A percentile compares a stretch with the other conserved stretches of the same genome.
phyloP scores from a whole-genome alignment of 305 asterid species.

The Fraxinus greggii region DNA sequence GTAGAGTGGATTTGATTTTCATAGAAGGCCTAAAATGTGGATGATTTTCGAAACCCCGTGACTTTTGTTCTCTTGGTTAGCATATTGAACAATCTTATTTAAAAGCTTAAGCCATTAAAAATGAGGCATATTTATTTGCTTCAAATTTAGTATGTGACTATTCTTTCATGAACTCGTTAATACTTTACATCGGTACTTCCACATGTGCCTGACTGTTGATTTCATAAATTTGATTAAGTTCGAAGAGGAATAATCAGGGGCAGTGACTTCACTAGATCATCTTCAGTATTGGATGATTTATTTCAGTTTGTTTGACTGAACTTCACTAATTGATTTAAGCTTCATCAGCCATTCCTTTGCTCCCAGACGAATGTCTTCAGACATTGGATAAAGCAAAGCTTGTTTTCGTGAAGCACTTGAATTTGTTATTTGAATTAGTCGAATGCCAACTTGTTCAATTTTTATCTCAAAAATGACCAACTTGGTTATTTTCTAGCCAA shows the following conservation, averaged over 20 bases:
- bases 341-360: neutral
- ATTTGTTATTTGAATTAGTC: neutral
- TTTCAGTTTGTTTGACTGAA: neutral
- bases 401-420: neutral
- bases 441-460: neutral
- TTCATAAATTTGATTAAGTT: neutral
- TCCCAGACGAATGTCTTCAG: neutral
- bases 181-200: neutral
- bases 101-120: neutral
- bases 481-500: neutral
- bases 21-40: neutral
- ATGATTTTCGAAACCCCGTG: neutral
- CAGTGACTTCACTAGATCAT: neutral
- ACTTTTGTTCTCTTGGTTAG: neutral
- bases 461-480: neutral
- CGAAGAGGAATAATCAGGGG: neutral
- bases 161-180: neutral
- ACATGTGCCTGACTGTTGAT: neutral
- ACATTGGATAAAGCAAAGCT: neutral
- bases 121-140: neutral
- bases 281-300: neutral
- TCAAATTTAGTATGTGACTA: neutral
- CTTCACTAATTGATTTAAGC: neutral
- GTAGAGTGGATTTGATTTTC: neutral
- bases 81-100: neutral